Percentiles rank a stretch among this genome's conserved stretches.
Evolutionary conservation across 352 stramenopile species (phyloP).

Genomic region (Globisporangium parvum): DNA sequence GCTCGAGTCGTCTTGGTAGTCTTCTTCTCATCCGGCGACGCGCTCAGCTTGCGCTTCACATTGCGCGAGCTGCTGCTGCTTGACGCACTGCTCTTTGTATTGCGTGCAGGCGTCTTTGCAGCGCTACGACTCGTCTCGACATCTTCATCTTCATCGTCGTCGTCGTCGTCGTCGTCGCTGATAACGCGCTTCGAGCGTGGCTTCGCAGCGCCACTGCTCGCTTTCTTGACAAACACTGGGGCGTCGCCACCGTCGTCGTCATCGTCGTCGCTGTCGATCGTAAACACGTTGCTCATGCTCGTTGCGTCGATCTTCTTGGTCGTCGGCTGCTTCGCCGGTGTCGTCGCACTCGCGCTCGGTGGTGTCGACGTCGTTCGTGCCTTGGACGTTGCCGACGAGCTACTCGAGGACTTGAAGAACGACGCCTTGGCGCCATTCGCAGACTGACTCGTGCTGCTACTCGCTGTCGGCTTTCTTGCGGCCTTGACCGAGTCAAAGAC

Average conservation of each 20-base stretch:
- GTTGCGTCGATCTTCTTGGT: conserved; percentile 32
- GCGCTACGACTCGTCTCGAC: neutral
- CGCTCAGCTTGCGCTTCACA: conserved; percentile 42
- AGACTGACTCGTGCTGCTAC: neutral
- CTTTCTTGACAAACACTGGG: conserved; percentile 67
- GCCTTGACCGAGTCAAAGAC: conserved; percentile 49
- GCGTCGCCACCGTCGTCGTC: conserved; percentile 28
- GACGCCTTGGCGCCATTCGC: conserved; percentile 15
- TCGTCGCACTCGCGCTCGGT: conserved; percentile 10
- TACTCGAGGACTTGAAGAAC: conserved; percentile 22
- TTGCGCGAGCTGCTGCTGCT: conserved; percentile 16
- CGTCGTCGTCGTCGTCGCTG: conserved; percentile 64
- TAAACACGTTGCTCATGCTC: conserved; percentile 64
- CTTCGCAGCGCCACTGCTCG: conserved; percentile 14
- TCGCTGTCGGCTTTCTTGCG: conserved; percentile 18
- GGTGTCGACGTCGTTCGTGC: conserved; percentile 16
- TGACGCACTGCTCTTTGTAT: conserved; percentile 3
- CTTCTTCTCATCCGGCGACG: conserved; percentile 21
- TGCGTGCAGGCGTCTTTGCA: conserved; percentile 9
- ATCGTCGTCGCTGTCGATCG: conserved; percentile 63
- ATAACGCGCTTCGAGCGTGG: conserved; percentile 49
- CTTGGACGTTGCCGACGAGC: conserved; percentile 15
- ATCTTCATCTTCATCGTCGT: conserved; percentile 29
- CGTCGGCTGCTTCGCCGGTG: conserved; percentile 19
- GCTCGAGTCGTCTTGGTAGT: neutral